Conservation (phyloP, 2,329 filamentous ascomycete genomes). For the Nothomitra cinnamomea region DNA sequence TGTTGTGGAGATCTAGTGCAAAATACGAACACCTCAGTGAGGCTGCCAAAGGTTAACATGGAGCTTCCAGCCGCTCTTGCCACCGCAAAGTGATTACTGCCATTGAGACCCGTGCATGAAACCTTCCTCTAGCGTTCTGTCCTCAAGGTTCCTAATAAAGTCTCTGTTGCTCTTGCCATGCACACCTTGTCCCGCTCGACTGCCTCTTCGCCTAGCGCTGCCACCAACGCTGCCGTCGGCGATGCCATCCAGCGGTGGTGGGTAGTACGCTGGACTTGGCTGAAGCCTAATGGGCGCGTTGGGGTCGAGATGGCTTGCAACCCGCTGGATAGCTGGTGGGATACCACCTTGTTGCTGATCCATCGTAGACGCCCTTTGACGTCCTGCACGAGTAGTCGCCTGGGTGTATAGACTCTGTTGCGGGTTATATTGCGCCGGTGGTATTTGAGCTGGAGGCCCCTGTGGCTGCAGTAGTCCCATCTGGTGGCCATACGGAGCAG, state of each 20-base stretch:
- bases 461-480: constrained; percentile 43
- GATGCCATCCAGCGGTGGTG: constrained; percentile 73
- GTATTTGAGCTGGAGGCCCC: constrained; percentile 41
- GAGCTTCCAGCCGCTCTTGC: neutral
- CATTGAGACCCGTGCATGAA: constrained; percentile 68
- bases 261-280: constrained; percentile 93
- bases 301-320: constrained; percentile 89
- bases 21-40: neutral
- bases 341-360: constrained; percentile 89
- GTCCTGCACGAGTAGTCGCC: constrained; percentile 56
- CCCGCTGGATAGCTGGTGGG: constrained; percentile 78
- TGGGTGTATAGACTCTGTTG: constrained; percentile 62
- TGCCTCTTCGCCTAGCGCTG: constrained; percentile 58
- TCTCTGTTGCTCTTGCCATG: constrained; percentile 49
- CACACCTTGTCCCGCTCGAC: constrained; percentile 45
- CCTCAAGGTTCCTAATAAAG: constrained; percentile 88
- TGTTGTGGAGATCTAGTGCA: neutral
- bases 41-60: neutral
- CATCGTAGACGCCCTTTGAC: constrained; percentile 90
- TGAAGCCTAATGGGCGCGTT: constrained; percentile 87
- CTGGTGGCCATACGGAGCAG: constrained; percentile 47
- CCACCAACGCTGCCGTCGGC: constrained; percentile 41
- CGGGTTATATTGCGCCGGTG: constrained; percentile 46
- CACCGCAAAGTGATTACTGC: constrained; percentile 24
- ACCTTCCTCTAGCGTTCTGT: constrained; percentile 83